Evolutionary conservation across 148 eudicot genomes (phyloP), one percentile per base, ranked within the genome.

Genomic region (Rhododendron griersonianum): DNA sequence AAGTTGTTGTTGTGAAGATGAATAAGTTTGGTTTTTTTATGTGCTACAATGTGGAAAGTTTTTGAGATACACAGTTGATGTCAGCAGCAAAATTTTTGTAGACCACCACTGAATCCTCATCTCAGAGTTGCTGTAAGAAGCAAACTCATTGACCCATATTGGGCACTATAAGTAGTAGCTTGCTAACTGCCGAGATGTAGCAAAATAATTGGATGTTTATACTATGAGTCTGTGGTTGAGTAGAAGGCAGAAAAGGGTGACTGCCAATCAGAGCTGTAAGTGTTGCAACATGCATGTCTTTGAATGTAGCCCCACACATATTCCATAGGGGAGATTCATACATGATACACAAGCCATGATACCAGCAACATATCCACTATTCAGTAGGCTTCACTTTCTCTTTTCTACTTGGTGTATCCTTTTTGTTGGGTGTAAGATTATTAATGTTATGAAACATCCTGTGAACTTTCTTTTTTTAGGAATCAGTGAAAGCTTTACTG

Each of bases 401-500:
- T 48, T 53, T 53, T 50, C 59, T n/a, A 80, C 37, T 80, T n/a
- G 4, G 4, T 8, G 51, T 25, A 14, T 48, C 59, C 37, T 79
- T 44, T 48, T 25, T 28, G 55, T 81, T 37, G 23, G 67, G 15
- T 53, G 41, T 80, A 28, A 30, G 39, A 2, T 30, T 4, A 53
- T 30, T 51, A 53, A 30, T 30, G 35, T 33, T 6, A 53, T 81
- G 11, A 81, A 53, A 30, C 44, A 81, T 30, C 61, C 59, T 23
- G 11, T 21, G 48, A 59, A 84, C 50, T 48, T 85, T 80, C 33
- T 5, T 67, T 51, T 83, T 88, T 83, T 87, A 98, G 99, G 99
- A 98, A 84, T 91, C 94, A 23, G 11, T 95, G 89, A 93, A 94
- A 11, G 98, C 99, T 82, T 88, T 95, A 84, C 88, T 90, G 83